These are phyloP conservation scores for Entomortierella parvispora DNA, from an alignment of 192 early-diverging fungal species.

Conservation along the genomic window DNA sequence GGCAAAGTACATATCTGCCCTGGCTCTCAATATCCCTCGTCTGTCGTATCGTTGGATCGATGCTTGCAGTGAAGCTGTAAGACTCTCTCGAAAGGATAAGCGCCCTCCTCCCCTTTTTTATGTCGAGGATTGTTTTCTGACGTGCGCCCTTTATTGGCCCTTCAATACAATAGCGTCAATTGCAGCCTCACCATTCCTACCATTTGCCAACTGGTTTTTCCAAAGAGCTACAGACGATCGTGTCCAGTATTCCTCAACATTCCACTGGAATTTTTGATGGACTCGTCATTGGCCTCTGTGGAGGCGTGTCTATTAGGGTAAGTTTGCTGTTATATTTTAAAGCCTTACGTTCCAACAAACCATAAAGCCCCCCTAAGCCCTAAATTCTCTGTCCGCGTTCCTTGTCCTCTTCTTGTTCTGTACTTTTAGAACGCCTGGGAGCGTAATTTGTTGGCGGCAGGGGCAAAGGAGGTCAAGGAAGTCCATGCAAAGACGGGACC, in stretches of 20 bases:
- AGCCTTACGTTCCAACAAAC: too few relatives aligned
- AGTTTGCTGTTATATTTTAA: too few relatives aligned
- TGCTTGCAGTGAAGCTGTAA: constrained; percentile 19
- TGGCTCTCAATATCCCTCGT: constrained; percentile 31
- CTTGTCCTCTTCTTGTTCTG: neutral
- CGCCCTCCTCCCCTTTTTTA: neutral
- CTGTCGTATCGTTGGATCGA: constrained; percentile 34
- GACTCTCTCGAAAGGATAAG: neutral
- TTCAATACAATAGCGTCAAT: constrained; percentile 10
- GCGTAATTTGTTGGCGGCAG: constrained; percentile 13
- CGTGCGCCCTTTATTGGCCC: neutral
- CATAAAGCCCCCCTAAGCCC: too few relatives aligned
- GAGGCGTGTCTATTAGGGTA: constrained; percentile 6
- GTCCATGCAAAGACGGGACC: constrained; percentile 17
- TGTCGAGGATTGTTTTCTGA: neutral
- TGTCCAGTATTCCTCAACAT: constrained; percentile 12
- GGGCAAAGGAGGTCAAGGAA: constrained; percentile 13
- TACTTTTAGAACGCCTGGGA: constrained; percentile 5
- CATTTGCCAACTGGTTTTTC: constrained; percentile 26
- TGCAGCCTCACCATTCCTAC: constrained; percentile 12
- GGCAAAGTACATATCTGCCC: constrained; percentile 20
- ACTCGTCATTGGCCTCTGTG: constrained; percentile 26
- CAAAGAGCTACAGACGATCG: constrained; percentile 15
- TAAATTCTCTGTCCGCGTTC: neutral
- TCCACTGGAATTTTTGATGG: constrained; percentile 23